Percentiles rank a stretch among this genome's conserved stretches.
These are phyloP conservation scores for Verticillium albo-atrum DNA, from an alignment of 2,329 filamentous ascomycete species.

Conservation along the genomic window DNA sequence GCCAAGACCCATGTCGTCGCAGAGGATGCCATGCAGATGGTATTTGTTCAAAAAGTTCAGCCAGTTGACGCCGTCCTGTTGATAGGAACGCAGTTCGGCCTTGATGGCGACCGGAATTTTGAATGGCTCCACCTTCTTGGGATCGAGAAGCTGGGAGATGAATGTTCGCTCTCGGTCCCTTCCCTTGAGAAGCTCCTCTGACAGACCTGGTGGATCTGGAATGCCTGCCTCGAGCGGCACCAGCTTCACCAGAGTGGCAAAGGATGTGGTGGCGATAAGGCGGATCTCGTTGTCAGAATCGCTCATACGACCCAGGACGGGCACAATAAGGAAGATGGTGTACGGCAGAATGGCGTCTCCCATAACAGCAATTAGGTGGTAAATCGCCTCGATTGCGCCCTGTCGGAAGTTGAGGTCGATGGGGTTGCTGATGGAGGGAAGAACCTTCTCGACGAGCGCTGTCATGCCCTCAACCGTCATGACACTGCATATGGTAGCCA, in stretches of 20 bases:
- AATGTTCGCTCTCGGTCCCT: constrained; percentile 94
- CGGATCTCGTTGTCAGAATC: constrained; percentile 96
- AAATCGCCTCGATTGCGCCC: constrained; percentile 90
- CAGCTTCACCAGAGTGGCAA: constrained; percentile 93
- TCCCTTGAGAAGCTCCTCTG: constrained; percentile 80
- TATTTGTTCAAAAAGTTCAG: constrained; percentile 97
- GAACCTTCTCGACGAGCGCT: constrained; percentile 84
- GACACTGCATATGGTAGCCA: constrained; percentile 95
- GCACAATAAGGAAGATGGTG: constrained; percentile 97
- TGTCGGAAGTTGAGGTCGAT: constrained; percentile 85
- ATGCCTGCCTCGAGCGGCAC: constrained; percentile 97
- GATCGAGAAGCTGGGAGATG: constrained; percentile 91
- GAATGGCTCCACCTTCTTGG: constrained; percentile 94
- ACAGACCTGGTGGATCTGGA: constrained; percentile 90
- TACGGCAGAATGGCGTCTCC: constrained; percentile 94
- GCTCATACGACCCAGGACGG: constrained; percentile 95
- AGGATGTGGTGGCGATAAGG: constrained; percentile 91
- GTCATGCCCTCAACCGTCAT: constrained; percentile 96
- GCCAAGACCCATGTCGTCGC: constrained; percentile 97
- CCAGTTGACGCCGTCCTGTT: constrained; percentile 99
- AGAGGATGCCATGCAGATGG: constrained; percentile 95
- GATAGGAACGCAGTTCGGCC: constrained; percentile 91
- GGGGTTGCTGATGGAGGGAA: constrained; percentile 88
- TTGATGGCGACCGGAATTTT: constrained; percentile 95
- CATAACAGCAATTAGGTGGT: constrained; percentile 98